phyloP scores from a whole-genome alignment of 768 basidiomycete genomes.

The Neoboletus subvelutipes region DNA sequence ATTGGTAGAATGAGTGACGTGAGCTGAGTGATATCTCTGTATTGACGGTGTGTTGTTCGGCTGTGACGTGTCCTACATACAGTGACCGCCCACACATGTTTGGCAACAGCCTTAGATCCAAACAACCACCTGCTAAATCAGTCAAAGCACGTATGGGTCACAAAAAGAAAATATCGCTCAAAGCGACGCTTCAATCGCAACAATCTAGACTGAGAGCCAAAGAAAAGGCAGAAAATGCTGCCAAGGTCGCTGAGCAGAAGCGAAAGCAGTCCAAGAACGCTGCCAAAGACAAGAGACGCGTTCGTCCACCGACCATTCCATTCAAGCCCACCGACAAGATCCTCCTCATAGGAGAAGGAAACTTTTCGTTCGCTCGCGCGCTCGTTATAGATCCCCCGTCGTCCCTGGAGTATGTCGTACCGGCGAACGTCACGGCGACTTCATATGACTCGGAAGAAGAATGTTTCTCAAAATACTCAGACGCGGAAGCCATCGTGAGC shows the following conservation, averaged over 20 bases:
- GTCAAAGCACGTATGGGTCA: slow-evolving; percentile 32
- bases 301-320: slow-evolving; percentile 54
- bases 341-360: slow-evolving; percentile 87
- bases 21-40: not conserved
- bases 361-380: slow-evolving; percentile 88
- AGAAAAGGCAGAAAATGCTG: slow-evolving; percentile 55
- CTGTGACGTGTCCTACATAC: slow-evolving; percentile 19
- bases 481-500: slow-evolving; percentile 57
- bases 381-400: slow-evolving; percentile 52
- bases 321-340: slow-evolving; percentile 66
- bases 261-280: slow-evolving; percentile 31
- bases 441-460: slow-evolving; percentile 77
- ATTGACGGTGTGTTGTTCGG: not conserved
- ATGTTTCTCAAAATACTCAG: slow-evolving; percentile 83
- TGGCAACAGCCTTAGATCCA: slow-evolving; percentile 29
- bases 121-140: slow-evolving; percentile 23
- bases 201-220: slow-evolving; percentile 65
- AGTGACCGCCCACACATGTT: slow-evolving; percentile 17
- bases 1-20: slow-evolving; percentile 32
- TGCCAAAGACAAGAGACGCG: slow-evolving; percentile 38
- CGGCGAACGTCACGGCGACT: slow-evolving; percentile 77
- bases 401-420: slow-evolving; percentile 51
- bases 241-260: slow-evolving; percentile 42
- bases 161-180: slow-evolving; percentile 57
- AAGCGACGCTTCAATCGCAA: slow-evolving; percentile 66